These are phyloP conservation scores for Baudoinia panamericana DNA, from an alignment of 495 filamentous ascomycete genomes.

Conservation along the genomic window DNA sequence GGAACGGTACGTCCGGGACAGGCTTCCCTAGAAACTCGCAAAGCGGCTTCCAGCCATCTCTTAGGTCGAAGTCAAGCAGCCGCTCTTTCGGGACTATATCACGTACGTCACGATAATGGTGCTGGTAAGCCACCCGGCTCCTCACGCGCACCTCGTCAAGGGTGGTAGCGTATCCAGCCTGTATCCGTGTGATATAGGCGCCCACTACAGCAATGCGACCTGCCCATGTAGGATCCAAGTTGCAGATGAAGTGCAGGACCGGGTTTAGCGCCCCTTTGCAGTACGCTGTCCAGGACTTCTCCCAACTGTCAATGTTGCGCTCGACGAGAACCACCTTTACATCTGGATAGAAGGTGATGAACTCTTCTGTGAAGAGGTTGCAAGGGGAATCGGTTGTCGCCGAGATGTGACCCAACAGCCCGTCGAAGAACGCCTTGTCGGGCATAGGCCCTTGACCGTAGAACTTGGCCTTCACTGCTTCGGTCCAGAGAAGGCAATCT, in stretches of 20 bases:
- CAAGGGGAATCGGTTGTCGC: conserved; percentile 14
- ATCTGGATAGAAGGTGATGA: conserved; percentile 13
- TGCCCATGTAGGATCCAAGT: conserved; percentile 1
- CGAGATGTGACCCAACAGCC: conserved; percentile 10
- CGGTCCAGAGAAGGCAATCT: conserved; percentile 4
- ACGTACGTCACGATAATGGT: conserved; percentile 9
- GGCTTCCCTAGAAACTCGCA: conserved; percentile 14
- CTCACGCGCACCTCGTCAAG: background rate
- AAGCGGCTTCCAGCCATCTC: conserved; percentile 16
- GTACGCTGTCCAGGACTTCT: background rate
- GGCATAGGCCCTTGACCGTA: conserved; percentile 1
- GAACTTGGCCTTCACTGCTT: conserved; percentile 12
- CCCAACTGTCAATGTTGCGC: conserved; percentile 11
- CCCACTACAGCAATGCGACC: background rate
- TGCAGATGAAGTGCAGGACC: background rate
- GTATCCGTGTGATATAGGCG: background rate
- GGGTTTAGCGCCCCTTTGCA: background rate
- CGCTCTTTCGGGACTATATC: conserved; percentile 3
- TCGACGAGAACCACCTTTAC: conserved; percentile 13
- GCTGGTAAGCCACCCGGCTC: background rate
- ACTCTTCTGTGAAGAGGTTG: conserved; percentile 12
- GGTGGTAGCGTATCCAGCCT: background rate
- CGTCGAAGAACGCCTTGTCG: conserved; percentile 9
- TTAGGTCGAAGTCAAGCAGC: conserved; percentile 10
- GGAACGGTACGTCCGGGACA: conserved; percentile 15